Evolutionary conservation across 1,284 basidiomycete genomes (phyloP).

Genomic region (Leccinum huronense): DNA sequence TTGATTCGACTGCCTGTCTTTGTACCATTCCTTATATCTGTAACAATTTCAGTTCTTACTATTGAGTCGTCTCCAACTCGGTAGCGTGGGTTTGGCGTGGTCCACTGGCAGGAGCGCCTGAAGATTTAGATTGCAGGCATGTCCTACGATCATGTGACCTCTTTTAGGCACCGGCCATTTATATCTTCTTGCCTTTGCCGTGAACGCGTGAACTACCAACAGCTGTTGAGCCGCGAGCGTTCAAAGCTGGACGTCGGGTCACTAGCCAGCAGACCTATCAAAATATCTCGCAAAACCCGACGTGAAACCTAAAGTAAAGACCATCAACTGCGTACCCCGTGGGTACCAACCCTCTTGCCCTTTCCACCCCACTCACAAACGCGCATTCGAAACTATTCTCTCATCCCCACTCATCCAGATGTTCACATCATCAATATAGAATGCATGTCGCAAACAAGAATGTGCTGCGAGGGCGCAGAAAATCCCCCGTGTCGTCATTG

Average conservation of each 20-base stretch:
- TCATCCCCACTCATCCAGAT: background rate
- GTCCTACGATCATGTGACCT: no score
- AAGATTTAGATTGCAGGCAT: no score
- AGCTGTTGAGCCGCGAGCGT: conserved; percentile 12
- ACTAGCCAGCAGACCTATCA: conserved; percentile 39
- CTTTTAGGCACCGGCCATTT: no score
- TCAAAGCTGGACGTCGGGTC: conserved; percentile 41
- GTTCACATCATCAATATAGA: conserved; percentile 42
- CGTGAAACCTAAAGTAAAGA: conserved; percentile 66
- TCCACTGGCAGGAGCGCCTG: no score
- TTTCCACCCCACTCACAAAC: conserved; percentile 10
- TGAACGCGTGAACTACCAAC: no score
- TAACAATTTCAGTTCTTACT: no score
- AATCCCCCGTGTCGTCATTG: conserved; percentile 90
- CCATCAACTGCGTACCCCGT: conserved; percentile 84
- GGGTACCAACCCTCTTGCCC: conserved; percentile 35
- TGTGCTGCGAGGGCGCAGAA: conserved; percentile 88
- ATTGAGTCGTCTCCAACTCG: no score
- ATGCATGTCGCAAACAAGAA: conserved; percentile 88
- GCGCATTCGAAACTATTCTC: conserved; percentile 23
- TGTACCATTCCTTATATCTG: no score
- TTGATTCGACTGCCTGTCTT: no score
- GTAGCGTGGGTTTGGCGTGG: no score
- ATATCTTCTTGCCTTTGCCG: no score
- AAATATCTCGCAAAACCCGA: conserved; percentile 51